Evolutionary conservation across 2,329 filamentous ascomycete species (phyloP).

Genomic region (Fusarium bactridioides): DNA sequence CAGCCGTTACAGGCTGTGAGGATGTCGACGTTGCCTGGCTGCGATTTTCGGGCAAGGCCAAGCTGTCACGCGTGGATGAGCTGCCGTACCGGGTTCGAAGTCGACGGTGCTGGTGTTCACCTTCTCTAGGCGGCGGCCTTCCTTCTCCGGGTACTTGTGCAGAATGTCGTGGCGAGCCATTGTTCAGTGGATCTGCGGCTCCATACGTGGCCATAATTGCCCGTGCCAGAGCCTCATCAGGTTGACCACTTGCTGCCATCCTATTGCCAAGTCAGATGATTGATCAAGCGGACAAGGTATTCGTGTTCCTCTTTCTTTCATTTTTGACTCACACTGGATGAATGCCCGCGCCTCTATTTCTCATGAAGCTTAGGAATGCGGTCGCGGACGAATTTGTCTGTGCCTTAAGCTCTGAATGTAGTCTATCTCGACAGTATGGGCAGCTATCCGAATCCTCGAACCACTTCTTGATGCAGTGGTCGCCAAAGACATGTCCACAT

Average conservation of each 20-base stretch:
- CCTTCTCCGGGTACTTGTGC: slow-evolving; percentile 26
- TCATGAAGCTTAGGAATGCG: slow-evolving; percentile 46
- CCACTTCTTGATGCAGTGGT: slow-evolving; percentile 72
- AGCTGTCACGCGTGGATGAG: slow-evolving; percentile 6
- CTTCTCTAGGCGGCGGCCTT: slow-evolving; percentile 43
- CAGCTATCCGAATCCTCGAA: slow-evolving; percentile 69
- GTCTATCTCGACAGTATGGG: slow-evolving; percentile 69
- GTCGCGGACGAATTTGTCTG: slow-evolving; percentile 27
- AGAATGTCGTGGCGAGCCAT: slow-evolving; percentile 19
- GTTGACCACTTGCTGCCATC: not conserved
- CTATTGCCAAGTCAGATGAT: slow-evolving; percentile 25
- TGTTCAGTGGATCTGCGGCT: slow-evolving; percentile 24
- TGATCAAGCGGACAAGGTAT: not conserved
- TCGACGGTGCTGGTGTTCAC: slow-evolving; percentile 42
- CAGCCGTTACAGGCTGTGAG: not conserved
- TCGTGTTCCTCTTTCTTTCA: not conserved
- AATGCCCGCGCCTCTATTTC: slow-evolving; percentile 36
- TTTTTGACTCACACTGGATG: slow-evolving; percentile 35
- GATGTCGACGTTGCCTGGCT: not conserved
- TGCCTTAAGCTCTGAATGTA: slow-evolving; percentile 58
- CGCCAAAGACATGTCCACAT: slow-evolving; percentile 71
- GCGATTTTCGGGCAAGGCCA: not conserved
- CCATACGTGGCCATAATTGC: slow-evolving; percentile 16
- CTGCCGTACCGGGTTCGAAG: slow-evolving; percentile 41
- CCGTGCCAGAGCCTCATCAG: slow-evolving; percentile 36